Percentiles rank a stretch among this genome's conserved stretches.
Conservation (phyloP, 2,329 filamentous ascomycete species). For the Chaetomium olivaceum region DNA sequence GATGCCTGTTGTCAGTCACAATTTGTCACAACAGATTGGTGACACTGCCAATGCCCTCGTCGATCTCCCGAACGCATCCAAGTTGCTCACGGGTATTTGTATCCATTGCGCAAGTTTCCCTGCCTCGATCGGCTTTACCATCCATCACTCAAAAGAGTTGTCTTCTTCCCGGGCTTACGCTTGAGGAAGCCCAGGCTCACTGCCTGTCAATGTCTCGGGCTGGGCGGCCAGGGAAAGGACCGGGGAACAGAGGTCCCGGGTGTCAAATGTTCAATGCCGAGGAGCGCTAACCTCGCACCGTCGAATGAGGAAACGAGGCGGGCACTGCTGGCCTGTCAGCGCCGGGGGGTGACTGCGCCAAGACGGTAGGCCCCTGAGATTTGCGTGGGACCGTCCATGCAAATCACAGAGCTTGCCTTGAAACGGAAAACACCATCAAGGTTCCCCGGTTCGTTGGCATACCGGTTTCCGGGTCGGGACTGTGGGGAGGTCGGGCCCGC, state of each 20-base stretch:
- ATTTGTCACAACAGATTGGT: neutral
- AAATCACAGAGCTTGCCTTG: neutral
- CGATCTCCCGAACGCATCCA: too few species aligned
- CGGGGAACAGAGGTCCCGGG: neutral
- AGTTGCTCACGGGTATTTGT: too few species aligned
- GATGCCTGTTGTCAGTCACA: neutral
- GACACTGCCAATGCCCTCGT: neutral
- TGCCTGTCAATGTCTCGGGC: too few species aligned
- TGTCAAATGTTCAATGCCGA: neutral
- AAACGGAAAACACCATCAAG: neutral
- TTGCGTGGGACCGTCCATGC: neutral
- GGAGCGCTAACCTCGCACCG: neutral
- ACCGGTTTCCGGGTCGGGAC: neutral
- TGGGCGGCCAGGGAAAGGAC: neutral
- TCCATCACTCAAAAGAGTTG: too few species aligned
- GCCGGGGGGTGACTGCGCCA: neutral
- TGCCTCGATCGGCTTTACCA: too few species aligned
- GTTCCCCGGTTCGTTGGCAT: neutral
- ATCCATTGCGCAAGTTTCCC: too few species aligned
- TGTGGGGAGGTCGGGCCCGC: neutral
- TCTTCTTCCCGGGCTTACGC: too few species aligned
- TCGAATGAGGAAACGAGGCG: neutral
- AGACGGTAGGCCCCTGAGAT: neutral
- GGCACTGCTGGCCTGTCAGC: neutral
- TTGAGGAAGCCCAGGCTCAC: too few species aligned